phyloP scores from a whole-genome alignment of 1,139 yeast species.

The Lodderomyces parapsilosis region DNA sequence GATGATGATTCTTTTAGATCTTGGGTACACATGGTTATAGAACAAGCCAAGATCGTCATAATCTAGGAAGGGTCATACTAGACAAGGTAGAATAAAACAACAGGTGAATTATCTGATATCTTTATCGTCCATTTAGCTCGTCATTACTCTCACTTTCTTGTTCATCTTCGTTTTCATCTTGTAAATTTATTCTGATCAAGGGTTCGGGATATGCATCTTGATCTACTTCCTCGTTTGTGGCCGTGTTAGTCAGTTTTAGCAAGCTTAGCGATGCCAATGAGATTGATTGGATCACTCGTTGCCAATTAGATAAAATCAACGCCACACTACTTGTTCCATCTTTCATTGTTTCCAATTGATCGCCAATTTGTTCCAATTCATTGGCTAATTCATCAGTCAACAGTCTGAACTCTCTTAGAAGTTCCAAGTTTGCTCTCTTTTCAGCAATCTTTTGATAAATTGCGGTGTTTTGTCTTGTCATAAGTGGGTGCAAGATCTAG shows the following conservation, averaged over 20 bases:
- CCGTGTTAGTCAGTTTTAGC: conserved; percentile 47
- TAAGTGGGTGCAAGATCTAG: too few relatives aligned
- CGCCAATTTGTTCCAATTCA: conserved; percentile 49
- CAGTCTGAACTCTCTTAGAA: conserved; percentile 47
- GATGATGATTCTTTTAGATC: conserved; percentile 20
- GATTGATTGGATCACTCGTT: conserved; percentile 61
- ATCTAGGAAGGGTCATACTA: too few relatives aligned
- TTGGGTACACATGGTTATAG: conserved; percentile 30
- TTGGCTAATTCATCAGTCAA: conserved; percentile 47
- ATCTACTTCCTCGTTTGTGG: conserved; percentile 37
- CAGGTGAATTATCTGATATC: too few relatives aligned
- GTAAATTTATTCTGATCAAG: conserved; percentile 60
- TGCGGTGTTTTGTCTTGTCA: conserved; percentile 14
- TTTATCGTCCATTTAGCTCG: too few relatives aligned
- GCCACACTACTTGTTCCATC: conserved; percentile 61
- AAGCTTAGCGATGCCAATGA: conserved; percentile 66
- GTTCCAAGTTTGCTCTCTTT: conserved; percentile 53
- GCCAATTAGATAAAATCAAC: conserved; percentile 65
- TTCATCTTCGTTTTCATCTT: conserved; percentile 5
- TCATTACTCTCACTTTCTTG: conserved; percentile 9
- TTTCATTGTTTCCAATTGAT: conserved; percentile 49
- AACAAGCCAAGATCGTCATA: conserved; percentile 14
- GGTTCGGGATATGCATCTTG: conserved; percentile 55
- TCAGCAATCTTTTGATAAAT: conserved; percentile 37
- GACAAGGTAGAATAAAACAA: too few relatives aligned